Base-by-base conservation (phyloP, 345 rosid genomes). In the Abelmoschus esculentus region DNA sequence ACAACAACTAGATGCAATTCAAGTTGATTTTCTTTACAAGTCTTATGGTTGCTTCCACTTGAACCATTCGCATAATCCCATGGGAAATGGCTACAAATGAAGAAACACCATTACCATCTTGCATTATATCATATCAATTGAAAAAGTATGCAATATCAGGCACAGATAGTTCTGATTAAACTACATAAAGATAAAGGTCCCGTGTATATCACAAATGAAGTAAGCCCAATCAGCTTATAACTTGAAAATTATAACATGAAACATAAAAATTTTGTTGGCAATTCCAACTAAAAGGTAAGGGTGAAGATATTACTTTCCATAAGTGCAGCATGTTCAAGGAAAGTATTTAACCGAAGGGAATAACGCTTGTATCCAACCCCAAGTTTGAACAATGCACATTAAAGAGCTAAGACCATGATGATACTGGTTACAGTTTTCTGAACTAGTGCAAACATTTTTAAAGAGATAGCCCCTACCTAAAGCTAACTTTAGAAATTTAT, bases 1-100 rank as follows among this genome's bases (percentile, higher is more conserved):
- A 65, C 53, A 46, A 65, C 36, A 26, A 65, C 14, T 7, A 65
- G 3, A 65, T 65, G 54, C 13, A 15, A 44, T 64, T 19, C 18
- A 65, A 12, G 65, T 60, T 32, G 11, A 60, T 15, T 60, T 60
- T 60, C 44, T 36, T 61, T 18, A 9, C 49, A 61, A 61, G 66
- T 61, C 29, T 29, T 17, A 26, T 22, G 47, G 19, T 38, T 1
- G 47, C 13, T 13, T 64, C 54, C 13, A 64, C 49, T 22, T 31
- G 8, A 44, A 62, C 66, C 49, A 62, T 38, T n/a, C 53, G 6
- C 19, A 59, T n/a, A 62, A 17, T n/a, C 53, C n/a, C 40, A 59
- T 8, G 7, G 42, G 42, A 38, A 38, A 38, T 7, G 42, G 42
- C 42, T 38, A 38, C 42, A 38, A 6, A 7, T 22, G 6, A 36